Evolutionary conservation across 306 rosid species (phyloP), one percentile per base, ranked within the genome.

Genomic region (Pyrus bretschneideri): DNA sequence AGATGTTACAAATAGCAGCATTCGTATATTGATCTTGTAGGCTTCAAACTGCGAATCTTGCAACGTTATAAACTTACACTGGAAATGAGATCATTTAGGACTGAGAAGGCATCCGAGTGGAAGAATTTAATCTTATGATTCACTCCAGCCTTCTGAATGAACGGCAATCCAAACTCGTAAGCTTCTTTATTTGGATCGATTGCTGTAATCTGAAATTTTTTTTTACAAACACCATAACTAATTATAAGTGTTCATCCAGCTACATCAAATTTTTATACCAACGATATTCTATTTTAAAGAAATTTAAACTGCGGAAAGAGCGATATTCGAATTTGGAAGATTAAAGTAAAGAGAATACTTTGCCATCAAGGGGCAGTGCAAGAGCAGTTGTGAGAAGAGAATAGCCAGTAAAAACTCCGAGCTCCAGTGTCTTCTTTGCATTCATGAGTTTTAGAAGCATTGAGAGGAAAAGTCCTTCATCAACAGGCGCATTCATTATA

Each of bases 351-450:
- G 29, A 61, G 33, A 61, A 61, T 57, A 88, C 93, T 83, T 60
- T 75, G 72, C 75, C 89, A 52, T 86, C 79, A 11, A 33, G 29
- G 29, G 93, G 91, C 11, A 88, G 81, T 18, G 96, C 88, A 17
- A 87, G 88, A 79, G 93, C 91, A 3, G 90, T 85, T 4, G 85
- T 13, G 52, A 90, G 96, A 78, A 90, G 91, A 52, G 96, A 90
- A 52, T 90, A 90, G n/a, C 89, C 93, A 15, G 91, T 85, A 70
- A 86, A 90, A 5, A 88, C 93, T 65, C 93, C 89, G 11, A 88
- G 23, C 55, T 90, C 96, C 3, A 88, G 3, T 7, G 96, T 90
- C 66, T 85, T 88, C 69, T 85, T 82, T 0, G 93, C 89, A 21
- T 90, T 90, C 83, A 85, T 81, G 21, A 83, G 15, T 69, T 85